phyloP scores from a whole-genome alignment of 495 filamentous ascomycete genomes.

The Extremus antarcticus region DNA sequence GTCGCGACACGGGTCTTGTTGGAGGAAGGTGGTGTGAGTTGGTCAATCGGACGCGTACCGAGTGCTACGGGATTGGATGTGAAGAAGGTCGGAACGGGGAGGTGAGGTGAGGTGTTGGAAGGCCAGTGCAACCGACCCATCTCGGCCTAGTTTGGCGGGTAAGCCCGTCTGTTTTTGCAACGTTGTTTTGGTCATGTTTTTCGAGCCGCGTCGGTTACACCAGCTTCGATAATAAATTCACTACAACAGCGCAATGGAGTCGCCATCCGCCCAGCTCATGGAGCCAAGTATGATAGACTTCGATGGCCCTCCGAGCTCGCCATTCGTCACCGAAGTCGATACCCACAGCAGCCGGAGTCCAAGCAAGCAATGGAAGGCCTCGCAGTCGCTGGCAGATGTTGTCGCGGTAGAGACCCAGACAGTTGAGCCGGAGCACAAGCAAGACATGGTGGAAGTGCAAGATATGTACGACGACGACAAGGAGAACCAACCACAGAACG shows the following conservation, averaged over 20 bases:
- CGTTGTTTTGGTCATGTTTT: too few relatives aligned
- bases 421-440: background rate
- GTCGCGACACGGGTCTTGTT: too few relatives aligned
- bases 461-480: conserved; percentile 13
- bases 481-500: conserved; percentile 15
- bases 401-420: background rate
- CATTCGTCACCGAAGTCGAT: conserved; percentile 29
- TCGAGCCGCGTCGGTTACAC: too few relatives aligned
- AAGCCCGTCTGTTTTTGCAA: too few relatives aligned
- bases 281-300: conserved; percentile 12
- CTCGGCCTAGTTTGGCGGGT: too few relatives aligned
- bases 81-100: too few relatives aligned
- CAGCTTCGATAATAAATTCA: too few relatives aligned
- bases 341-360: conserved; percentile 3
- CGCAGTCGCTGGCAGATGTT: background rate
- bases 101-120: too few relatives aligned
- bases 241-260: background rate
- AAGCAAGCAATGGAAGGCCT: conserved; percentile 6
- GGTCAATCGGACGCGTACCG: too few relatives aligned
- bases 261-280: background rate
- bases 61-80: too few relatives aligned
- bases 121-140: too few relatives aligned
- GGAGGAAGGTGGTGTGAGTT: too few relatives aligned
- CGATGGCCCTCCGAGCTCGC: conserved; percentile 28
- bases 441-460: background rate